Base-by-base conservation (phyloP, 345 rosid genomes). In the Heritiera fomes region DNA sequence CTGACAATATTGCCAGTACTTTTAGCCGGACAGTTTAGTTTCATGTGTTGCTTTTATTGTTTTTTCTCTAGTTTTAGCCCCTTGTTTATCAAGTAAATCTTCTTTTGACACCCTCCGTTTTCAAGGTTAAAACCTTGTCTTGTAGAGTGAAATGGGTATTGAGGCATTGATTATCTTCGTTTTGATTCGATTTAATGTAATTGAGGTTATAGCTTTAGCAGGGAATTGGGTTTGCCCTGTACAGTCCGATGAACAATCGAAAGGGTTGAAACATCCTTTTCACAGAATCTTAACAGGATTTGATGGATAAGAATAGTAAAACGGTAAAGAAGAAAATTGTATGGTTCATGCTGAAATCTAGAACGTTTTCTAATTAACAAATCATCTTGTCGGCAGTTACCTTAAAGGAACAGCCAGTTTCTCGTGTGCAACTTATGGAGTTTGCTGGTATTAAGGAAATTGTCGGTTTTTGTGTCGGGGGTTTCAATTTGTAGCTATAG, bases 401-500 rank as follows among this genome's bases (percentile, higher is more conserved):
- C 60, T 68, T 70, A 79, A 46, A 77, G 75, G 64, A 40, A 34
- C 59, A 46, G 71, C 77, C 59, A 32, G 69, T 40, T 58, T 59
- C 49, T 78, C 38, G 38, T 77, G 80, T 75, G 77, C 47, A 80
- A 84, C n/a, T 78, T 76, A 73, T 77, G 75, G 73, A 72, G 76
- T 85, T 85, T 82, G 89, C 95, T 80, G 89, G 83, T 83, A 85
- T 91, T 86, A 69, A 77, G 97, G 94, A 87, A 84, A 78, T 83
- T 93, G 96, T 93, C 91, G 90, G 86, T 66, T 15, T 8, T 65
- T 71, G 14, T 13, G 52, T 53, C 8, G 23, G 18, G 56, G 30
- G 43, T 18, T 59, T 74, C 38, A 59, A 45, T 59, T 74, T 6
- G 23, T 12, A 34, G n/a, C 76, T 56, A 34, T 34, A 11, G 17